phyloP scores from a whole-genome alignment of 768 basidiomycete genomes.

The Pleurotus tuoliensis region DNA sequence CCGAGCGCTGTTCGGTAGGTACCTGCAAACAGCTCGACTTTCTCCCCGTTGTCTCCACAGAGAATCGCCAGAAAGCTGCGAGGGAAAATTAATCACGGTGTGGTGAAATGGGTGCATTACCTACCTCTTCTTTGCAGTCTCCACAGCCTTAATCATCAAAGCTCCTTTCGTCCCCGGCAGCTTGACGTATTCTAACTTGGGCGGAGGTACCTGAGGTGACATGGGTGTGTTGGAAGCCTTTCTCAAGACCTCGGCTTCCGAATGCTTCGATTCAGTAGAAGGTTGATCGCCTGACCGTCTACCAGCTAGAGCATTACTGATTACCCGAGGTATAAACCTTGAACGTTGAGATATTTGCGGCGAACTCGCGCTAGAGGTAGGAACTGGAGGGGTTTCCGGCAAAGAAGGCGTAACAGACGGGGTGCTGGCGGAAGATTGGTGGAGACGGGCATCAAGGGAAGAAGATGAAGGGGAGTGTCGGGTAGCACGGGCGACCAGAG shows the following conservation, averaged over 20 bases:
- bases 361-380: conserved; percentile 20
- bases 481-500: conserved; percentile 34
- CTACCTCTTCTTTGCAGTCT: conserved; percentile 86
- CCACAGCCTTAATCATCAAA: conserved; percentile 79
- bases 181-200: conserved; percentile 89
- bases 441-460: conserved; percentile 21
- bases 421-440: conserved; percentile 22
- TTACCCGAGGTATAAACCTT: conserved; percentile 68
- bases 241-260: conserved; percentile 37
- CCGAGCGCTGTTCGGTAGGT: conserved; percentile 87
- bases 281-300: conserved; percentile 59
- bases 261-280: conserved; percentile 31
- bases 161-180: conserved; percentile 88
- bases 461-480: conserved; percentile 23
- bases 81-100: not conserved
- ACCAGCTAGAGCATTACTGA: conserved; percentile 58
- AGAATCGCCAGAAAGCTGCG: conserved; percentile 86
- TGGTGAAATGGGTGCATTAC: conserved; percentile 11
- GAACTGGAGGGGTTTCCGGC: conserved; percentile 15
- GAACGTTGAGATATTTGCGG: conserved; percentile 36
- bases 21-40: conserved; percentile 91
- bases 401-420: conserved; percentile 20
- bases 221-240: conserved; percentile 26
- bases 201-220: conserved; percentile 58
- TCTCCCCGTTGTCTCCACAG: conserved; percentile 89